Evolutionary conservation across 805 yeast genomes (phyloP).

Genomic region (Starmerella roubikii): DNA sequence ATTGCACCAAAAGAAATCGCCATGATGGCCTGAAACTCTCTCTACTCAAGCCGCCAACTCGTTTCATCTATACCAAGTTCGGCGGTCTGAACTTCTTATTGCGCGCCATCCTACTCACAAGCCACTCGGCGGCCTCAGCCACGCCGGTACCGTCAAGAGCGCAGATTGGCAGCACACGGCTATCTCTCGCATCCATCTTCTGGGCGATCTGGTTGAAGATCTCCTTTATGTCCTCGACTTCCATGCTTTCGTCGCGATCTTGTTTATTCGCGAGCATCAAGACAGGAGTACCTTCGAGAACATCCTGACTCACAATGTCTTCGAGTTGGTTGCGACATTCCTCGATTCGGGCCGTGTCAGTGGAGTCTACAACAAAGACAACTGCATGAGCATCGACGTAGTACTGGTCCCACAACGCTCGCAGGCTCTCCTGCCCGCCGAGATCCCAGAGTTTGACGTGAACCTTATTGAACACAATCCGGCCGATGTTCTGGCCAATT

Average conservation of each 20-base stretch:
- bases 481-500: conserved; percentile 70
- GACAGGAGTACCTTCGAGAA: conserved; percentile 68
- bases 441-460: conserved; percentile 83
- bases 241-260: conserved; percentile 58
- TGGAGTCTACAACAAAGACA: conserved; percentile 82
- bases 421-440: conserved; percentile 82
- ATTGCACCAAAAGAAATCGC: too few relatives aligned
- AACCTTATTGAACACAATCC: conserved; percentile 29
- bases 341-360: conserved; percentile 67
- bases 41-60: too few relatives aligned
- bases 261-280: conserved; percentile 93
- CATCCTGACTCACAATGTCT: conserved; percentile 42
- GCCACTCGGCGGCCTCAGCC: conserved; percentile 79
- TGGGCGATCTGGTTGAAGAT: conserved; percentile 70
- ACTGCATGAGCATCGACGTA: conserved; percentile 80
- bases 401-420: conserved; percentile 80
- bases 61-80: conserved; percentile 24
- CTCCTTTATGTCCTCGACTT: conserved; percentile 69
- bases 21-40: too few relatives aligned
- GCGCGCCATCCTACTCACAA: conserved; percentile 54
- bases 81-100: conserved; percentile 54
- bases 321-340: conserved; percentile 62
- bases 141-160: conserved; percentile 73
- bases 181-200: conserved; percentile 78
- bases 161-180: conserved; percentile 77